Conservation (phyloP, 129 eudicot species). For the Escallonia herrerae region DNA sequence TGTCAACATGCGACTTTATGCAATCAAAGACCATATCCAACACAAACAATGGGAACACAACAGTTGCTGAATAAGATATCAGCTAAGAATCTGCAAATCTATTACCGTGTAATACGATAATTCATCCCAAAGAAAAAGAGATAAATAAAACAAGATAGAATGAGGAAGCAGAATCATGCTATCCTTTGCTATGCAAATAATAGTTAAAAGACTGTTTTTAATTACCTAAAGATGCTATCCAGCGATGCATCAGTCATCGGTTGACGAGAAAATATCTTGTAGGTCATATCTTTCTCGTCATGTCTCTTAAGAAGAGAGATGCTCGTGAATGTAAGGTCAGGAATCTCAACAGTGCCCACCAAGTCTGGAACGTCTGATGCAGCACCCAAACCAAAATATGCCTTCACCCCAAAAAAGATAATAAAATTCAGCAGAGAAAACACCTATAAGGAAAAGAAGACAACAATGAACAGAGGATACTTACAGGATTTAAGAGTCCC, state of each 20-base stretch:
- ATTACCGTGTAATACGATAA: too few species aligned
- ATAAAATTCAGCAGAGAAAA: too few species aligned
- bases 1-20: too few species aligned
- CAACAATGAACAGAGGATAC: conserved; percentile 8
- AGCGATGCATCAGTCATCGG: conserved; percentile 55
- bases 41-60: too few species aligned
- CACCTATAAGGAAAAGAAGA: too few species aligned
- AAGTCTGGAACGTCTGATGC: conserved; percentile 62
- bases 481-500: conserved; percentile 82
- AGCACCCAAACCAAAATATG: conserved; percentile 61
- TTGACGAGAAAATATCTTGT: conserved; percentile 83
- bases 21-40: too few species aligned
- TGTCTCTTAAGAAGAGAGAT: conserved; percentile 72
- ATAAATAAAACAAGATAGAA: too few species aligned
- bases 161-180: background rate
- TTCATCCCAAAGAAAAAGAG: too few species aligned
- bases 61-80: too few species aligned
- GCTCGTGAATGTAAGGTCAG: conserved; percentile 72
- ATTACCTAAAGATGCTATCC: conserved; percentile 83
- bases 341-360: conserved; percentile 71
- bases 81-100: too few species aligned
- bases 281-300: conserved; percentile 55
- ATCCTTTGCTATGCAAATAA: background rate
- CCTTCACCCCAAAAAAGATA: conserved; percentile 30
- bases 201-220: background rate